These are phyloP conservation scores for Phytophthora pinifolia DNA, from an alignment of 352 stramenopile genomes.

Conservation along the genomic window DNA sequence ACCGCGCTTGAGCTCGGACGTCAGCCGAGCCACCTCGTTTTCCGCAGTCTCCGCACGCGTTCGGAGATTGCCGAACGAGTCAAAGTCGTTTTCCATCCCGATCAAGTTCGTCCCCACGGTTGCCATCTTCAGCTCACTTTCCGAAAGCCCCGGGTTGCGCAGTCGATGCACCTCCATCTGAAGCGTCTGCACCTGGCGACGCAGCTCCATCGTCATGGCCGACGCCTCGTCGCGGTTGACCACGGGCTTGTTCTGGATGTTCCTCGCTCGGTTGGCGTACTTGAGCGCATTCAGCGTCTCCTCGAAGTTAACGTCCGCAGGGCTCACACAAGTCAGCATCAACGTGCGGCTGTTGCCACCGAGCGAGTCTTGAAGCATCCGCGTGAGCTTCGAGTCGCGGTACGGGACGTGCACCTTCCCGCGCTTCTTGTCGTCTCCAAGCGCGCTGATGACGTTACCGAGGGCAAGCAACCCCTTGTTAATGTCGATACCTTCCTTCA, in stretches of 20 bases:
- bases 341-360: conserved; percentile 92
- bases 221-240: conserved; percentile 86
- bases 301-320: conserved; percentile 89
- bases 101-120: conserved; percentile 65
- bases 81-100: conserved; percentile 66
- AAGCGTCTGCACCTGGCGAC: conserved; percentile 76
- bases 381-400: conserved; percentile 94
- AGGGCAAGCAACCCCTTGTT: conserved; percentile 98
- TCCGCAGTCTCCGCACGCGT: conserved; percentile 76
- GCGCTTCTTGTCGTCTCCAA: conserved; percentile 92
- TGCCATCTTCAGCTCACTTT: conserved; percentile 73
- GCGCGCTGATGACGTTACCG: conserved; percentile 97
- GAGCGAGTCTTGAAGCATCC: conserved; percentile 92
- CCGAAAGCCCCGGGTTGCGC: conserved; percentile 76
- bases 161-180: conserved; percentile 83
- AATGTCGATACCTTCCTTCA: conserved; percentile 98
- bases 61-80: conserved; percentile 76
- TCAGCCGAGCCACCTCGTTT: conserved; percentile 75
- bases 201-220: conserved; percentile 68
- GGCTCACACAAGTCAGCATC: conserved; percentile 93
- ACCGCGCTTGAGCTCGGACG: conserved; percentile 72
- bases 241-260: conserved; percentile 90
- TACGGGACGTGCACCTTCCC: conserved; percentile 93
- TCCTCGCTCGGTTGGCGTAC: conserved; percentile 90
- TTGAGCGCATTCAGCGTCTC: conserved; percentile 93